Evolutionary conservation across 2,329 filamentous ascomycete species (phyloP).

Genomic region (Diatrype stigma): DNA sequence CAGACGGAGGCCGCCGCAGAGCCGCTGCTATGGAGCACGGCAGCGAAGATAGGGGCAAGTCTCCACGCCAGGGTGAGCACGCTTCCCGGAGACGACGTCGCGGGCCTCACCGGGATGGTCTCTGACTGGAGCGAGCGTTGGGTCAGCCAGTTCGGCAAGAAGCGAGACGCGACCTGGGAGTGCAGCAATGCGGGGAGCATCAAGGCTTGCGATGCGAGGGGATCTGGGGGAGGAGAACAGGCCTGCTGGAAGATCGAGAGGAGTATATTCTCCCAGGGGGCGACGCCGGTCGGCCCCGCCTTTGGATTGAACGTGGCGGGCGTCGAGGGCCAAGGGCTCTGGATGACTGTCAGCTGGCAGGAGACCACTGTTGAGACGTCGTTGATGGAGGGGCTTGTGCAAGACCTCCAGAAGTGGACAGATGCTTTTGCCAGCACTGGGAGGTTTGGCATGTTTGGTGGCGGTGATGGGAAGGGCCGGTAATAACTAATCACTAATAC

Average conservation of each 20-base stretch:
- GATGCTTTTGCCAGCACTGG: slow-evolving; percentile 9
- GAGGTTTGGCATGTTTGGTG: not conserved
- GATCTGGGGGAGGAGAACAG: not conserved
- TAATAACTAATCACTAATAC: too few species aligned
- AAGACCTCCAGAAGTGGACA: slow-evolving; percentile 32
- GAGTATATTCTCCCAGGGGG: slow-evolving; percentile 47
- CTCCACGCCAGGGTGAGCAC: slow-evolving; percentile 29
- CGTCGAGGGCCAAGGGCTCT: slow-evolving; percentile 36
- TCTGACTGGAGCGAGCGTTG: slow-evolving; percentile 40
- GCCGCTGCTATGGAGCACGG: slow-evolving; percentile 38
- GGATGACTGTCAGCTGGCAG: slow-evolving; percentile 45
- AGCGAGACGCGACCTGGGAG: slow-evolving; percentile 43
- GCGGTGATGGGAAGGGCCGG: not conserved
- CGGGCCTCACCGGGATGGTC: slow-evolving; percentile 38
- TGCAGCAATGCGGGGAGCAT: slow-evolving; percentile 50
- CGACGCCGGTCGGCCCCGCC: slow-evolving; percentile 38
- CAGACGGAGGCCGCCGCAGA: slow-evolving; percentile 3
- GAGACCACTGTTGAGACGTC: slow-evolving; percentile 36
- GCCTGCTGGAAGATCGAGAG: slow-evolving; percentile 38
- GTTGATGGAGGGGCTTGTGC: slow-evolving; percentile 32
- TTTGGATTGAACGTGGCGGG: slow-evolving; percentile 44
- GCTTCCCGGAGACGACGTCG: slow-evolving; percentile 39
- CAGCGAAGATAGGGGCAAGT: slow-evolving; percentile 30
- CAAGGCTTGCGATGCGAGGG: slow-evolving; percentile 10
- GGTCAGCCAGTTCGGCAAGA: slow-evolving; percentile 36